Percentiles rank a stretch among this genome's conserved stretches.
These are phyloP conservation scores for Pythium chondricola DNA, from an alignment of 352 stramenopile species.

Conservation along the genomic window DNA sequence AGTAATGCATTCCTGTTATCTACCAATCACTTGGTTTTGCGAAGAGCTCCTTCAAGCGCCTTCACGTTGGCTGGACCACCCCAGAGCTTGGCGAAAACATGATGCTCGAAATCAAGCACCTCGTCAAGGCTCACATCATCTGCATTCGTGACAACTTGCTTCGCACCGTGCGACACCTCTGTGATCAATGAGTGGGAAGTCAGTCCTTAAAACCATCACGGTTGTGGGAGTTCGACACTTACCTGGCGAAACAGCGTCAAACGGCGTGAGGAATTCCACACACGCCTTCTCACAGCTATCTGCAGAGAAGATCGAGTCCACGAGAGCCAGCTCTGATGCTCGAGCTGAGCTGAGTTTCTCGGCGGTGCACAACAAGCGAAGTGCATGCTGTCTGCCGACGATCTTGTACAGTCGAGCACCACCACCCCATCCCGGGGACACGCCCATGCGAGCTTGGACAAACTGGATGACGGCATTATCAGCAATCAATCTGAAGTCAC, in stretches of 20 bases:
- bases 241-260: slow-evolving; percentile 51
- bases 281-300: slow-evolving; percentile 25
- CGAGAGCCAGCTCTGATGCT: slow-evolving; percentile 56
- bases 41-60: slow-evolving; percentile 44
- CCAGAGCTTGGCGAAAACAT: slow-evolving; percentile 66
- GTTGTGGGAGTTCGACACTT: not conserved
- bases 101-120: slow-evolving; percentile 53
- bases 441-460: slow-evolving; percentile 77
- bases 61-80: slow-evolving; percentile 66
- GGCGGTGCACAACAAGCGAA: slow-evolving; percentile 67
- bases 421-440: slow-evolving; percentile 81
- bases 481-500: slow-evolving; percentile 75
- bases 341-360: slow-evolving; percentile 40
- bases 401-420: slow-evolving; percentile 70
- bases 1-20: too few species aligned
- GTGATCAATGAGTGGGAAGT: not conserved
- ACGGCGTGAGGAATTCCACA: slow-evolving; percentile 46
- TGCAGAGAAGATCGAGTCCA: slow-evolving; percentile 46
- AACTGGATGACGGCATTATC: slow-evolving; percentile 73
- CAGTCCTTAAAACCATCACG: not conserved
- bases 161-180: slow-evolving; percentile 70
- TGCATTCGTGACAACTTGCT: slow-evolving; percentile 60
- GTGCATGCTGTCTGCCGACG: slow-evolving; percentile 59
- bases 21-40: slow-evolving; percentile 28
- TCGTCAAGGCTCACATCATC: slow-evolving; percentile 64